These are phyloP conservation scores for Cryphonectria japonica DNA, from an alignment of 2,329 filamentous ascomycete species.

Conservation along the genomic window DNA sequence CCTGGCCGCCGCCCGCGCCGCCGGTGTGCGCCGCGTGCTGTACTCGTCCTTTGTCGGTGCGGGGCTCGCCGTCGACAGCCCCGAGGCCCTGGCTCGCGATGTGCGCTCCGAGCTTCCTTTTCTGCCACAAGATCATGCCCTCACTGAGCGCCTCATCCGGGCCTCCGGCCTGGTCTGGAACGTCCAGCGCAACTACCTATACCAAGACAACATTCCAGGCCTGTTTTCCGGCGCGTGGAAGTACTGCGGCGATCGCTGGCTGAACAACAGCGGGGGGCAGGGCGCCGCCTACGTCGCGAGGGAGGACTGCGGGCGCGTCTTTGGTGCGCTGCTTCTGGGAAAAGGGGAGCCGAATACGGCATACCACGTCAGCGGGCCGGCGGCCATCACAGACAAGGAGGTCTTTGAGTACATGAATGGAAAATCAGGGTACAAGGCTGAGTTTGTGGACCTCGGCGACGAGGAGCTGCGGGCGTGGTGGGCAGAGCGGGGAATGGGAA, in stretches of 20 bases:
- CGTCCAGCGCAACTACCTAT: conserved; percentile 33
- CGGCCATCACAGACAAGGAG: conserved; percentile 30
- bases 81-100: conserved; percentile 5
- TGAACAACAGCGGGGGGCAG: conserved; percentile 30
- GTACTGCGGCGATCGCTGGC: conserved; percentile 31
- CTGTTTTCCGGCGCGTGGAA: conserved; percentile 30
- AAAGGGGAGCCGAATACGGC: conserved; percentile 24
- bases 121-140: conserved; percentile 32
- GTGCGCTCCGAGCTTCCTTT: conserved; percentile 29
- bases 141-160: conserved; percentile 31
- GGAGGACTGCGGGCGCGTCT: conserved; percentile 32
- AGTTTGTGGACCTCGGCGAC: conserved; percentile 30
- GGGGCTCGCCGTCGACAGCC: conserved; percentile 24
- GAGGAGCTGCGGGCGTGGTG: conserved; percentile 30
- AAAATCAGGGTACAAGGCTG: conserved; percentile 30
- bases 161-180: conserved; percentile 31
- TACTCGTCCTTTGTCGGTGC: conserved; percentile 34
- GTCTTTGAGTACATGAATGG: conserved; percentile 32
- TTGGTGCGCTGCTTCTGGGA: conserved; percentile 31
- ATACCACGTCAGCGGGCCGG: conserved; percentile 31
- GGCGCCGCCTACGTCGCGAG: conserved; percentile 31
- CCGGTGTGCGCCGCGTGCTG: conserved; percentile 30
- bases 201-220: conserved; percentile 31
- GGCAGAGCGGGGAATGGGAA: conserved; percentile 28
- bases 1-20: conserved; percentile 29